Evolutionary conservation across 495 filamentous ascomycete genomes (phyloP).

Genomic region (Terfezia claveryi): DNA sequence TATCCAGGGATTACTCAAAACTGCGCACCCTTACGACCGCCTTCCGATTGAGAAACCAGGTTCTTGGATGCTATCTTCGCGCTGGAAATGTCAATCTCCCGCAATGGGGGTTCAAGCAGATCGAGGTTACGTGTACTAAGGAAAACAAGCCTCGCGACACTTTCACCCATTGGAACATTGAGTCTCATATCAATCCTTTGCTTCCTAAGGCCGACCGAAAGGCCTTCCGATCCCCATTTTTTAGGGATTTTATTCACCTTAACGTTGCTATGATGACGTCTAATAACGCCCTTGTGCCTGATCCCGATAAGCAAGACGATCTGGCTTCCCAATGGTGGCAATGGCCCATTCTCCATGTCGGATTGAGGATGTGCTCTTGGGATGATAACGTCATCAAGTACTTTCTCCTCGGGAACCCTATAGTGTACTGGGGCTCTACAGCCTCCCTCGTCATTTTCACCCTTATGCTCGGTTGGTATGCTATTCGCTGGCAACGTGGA

Average conservation of each 20-base stretch:
- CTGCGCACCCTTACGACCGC: constrained; percentile 82
- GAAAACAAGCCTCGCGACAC: constrained; percentile 78
- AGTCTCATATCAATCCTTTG: constrained; percentile 82
- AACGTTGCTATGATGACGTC: constrained; percentile 99
- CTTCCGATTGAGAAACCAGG: constrained; percentile 68
- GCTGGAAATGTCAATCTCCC: constrained; percentile 92
- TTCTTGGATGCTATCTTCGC: constrained; percentile 77
- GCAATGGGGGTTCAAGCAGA: constrained; percentile 99
- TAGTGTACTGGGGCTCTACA: constrained; percentile 90
- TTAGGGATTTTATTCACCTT: constrained; percentile 88
- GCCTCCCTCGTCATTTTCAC: constrained; percentile 49
- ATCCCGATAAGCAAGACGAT: constrained; percentile 97
- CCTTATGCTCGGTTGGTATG: constrained; percentile 57
- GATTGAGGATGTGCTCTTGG: constrained; percentile 96
- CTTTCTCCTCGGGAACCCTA: constrained; percentile 88
- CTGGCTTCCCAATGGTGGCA: constrained; percentile 95
- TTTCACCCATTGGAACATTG: constrained; percentile 98
- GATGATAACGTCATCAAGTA: constrained; percentile 91
- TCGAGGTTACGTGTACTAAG: constrained; percentile 88
- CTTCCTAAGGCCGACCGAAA: constrained; percentile 80
- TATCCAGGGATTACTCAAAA: constrained; percentile 63
- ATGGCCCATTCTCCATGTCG: constrained; percentile 89
- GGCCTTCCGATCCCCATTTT: constrained; percentile 87
- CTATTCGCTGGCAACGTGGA: constrained; percentile 88
- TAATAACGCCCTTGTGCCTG: constrained; percentile 92